phyloP scores from a whole-genome alignment of 345 rosid species.

The Eucalyptus pauciflora region DNA sequence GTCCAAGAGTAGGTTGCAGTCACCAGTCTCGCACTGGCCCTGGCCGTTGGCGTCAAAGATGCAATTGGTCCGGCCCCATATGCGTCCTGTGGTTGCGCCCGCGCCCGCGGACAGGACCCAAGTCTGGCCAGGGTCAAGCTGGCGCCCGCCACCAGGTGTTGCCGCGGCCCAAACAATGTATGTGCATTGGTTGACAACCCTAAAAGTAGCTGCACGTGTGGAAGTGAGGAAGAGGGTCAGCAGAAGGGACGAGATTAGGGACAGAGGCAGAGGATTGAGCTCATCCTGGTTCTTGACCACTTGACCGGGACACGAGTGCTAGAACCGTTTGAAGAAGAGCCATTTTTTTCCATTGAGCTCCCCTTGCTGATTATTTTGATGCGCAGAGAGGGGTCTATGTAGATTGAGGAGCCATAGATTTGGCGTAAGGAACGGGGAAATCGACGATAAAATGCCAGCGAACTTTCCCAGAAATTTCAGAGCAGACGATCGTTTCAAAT shows the following conservation, averaged over 20 bases:
- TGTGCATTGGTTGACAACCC: conserved; percentile 2
- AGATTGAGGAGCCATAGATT: background rate
- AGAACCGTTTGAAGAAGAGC: background rate
- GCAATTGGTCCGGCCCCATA: conserved; percentile 21
- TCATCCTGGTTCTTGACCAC: background rate
- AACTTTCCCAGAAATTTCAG: background rate
- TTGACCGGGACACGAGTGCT: background rate
- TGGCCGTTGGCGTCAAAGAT: conserved; percentile 5
- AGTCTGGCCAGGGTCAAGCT: background rate
- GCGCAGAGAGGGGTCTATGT: background rate
- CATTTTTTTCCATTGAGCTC: background rate
- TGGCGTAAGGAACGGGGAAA: background rate
- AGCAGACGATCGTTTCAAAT: background rate
- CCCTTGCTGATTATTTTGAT: background rate
- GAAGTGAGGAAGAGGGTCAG: background rate
- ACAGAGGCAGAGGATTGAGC: background rate
- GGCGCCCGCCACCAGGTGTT: conserved; percentile 10
- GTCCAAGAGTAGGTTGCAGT: background rate
- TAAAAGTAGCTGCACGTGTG: background rate
- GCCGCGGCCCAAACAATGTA: conserved; percentile 17
- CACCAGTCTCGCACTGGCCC: conserved; percentile 14
- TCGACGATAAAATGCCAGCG: background rate
- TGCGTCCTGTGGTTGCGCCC: background rate
- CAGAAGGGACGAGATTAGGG: background rate
- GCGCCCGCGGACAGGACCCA: background rate